A percentile compares a stretch with the other conserved stretches of the same genome.
These are phyloP conservation scores for Ceratocystis albifundus DNA, from an alignment of 2,329 filamentous ascomycete species.

Conservation along the genomic window DNA sequence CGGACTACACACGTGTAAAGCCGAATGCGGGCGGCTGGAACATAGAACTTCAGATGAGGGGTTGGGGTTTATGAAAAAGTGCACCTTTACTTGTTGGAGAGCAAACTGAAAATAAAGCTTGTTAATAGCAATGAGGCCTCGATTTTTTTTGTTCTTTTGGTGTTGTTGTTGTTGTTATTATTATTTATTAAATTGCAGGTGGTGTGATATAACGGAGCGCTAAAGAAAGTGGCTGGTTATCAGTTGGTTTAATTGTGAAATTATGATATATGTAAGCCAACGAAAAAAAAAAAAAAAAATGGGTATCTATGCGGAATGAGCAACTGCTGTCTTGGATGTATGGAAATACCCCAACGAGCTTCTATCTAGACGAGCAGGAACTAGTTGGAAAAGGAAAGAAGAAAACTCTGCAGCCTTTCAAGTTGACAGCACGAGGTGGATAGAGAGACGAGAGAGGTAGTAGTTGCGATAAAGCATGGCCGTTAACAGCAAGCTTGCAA, in stretches of 20 bases:
- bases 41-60: constrained; percentile 1
- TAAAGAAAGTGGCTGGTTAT: background rate
- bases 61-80: background rate
- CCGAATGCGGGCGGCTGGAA: background rate
- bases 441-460: background rate
- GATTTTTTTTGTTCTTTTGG: background rate
- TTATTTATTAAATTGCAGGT: background rate
- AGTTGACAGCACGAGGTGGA: background rate
- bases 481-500: too few relatives aligned
- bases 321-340: background rate
- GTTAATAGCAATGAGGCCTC: background rate
- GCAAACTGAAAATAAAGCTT: background rate
- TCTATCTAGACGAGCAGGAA: background rate
- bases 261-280: background rate
- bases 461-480: background rate
- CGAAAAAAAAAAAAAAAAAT: background rate
- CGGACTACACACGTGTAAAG: background rate
- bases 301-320: background rate
- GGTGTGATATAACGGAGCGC: background rate
- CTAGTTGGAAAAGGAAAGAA: background rate
- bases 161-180: background rate
- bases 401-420: background rate
- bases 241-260: background rate
- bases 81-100: background rate
- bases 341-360: background rate